phyloP scores from a whole-genome alignment of 2,329 filamentous ascomycete species.

The Calonectria ilicicola region DNA sequence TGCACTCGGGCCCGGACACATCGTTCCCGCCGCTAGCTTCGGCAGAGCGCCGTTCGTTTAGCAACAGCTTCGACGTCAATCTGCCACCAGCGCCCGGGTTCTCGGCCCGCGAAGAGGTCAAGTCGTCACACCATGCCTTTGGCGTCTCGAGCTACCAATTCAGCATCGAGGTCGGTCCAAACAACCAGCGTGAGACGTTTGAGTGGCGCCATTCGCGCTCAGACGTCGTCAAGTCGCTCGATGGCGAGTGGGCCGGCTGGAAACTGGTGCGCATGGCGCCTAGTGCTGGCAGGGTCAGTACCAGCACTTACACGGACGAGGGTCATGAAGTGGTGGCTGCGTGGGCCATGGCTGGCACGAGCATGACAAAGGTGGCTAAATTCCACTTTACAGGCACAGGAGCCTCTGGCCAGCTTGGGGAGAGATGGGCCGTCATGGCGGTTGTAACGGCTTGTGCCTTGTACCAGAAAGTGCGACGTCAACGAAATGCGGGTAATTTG shows the following conservation, averaged over 20 bases:
- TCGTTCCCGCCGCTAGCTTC: constrained; percentile 34
- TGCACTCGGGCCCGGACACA: constrained; percentile 36
- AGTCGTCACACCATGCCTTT: constrained; percentile 13
- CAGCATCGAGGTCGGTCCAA: constrained; percentile 32
- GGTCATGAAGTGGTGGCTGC: constrained; percentile 40
- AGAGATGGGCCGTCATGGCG: constrained; percentile 42
- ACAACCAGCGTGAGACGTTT: constrained; percentile 35
- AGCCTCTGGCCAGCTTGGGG: constrained; percentile 35
- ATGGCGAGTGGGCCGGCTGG: constrained; percentile 31
- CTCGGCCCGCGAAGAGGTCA: constrained; percentile 27
- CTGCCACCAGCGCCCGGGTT: constrained; percentile 33
- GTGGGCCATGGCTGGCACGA: constrained; percentile 29
- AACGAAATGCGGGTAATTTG: not conserved
- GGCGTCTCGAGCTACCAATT: constrained; percentile 26
- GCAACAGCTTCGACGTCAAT: constrained; percentile 32
- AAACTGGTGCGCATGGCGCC: constrained; percentile 36
- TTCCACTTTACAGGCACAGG: constrained; percentile 39
- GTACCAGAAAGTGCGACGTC: constrained; percentile 20
- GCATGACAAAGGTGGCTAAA: constrained; percentile 34
- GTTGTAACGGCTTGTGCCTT: constrained; percentile 35
- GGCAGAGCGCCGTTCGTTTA: constrained; percentile 29
- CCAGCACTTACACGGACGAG: constrained; percentile 17
- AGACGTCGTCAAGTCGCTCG: constrained; percentile 28
- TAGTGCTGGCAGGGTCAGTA: constrained; percentile 24
- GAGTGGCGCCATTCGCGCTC: constrained; percentile 38